Conservation (phyloP, 495 filamentous ascomycete species). For the Penicillium ochrochloron region DNA sequence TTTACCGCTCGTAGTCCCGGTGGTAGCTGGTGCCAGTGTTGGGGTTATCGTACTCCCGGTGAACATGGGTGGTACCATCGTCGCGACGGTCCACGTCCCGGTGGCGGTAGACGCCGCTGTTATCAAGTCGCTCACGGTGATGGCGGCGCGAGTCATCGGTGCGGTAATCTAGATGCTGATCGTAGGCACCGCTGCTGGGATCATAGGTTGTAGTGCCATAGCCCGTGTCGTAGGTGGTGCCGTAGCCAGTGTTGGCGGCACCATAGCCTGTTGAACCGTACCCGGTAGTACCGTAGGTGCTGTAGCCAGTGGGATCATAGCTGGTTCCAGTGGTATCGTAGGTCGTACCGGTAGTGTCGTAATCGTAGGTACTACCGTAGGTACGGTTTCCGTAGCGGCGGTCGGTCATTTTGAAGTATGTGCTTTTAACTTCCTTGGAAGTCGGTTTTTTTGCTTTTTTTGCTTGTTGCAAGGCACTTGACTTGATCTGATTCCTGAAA, state of each 20-base stretch:
- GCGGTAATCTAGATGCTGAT: slow-evolving; percentile 45
- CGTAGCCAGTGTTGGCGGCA: slow-evolving; percentile 41
- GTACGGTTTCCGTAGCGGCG: slow-evolving; percentile 21
- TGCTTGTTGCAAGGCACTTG: neutral
- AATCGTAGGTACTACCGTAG: slow-evolving; percentile 19
- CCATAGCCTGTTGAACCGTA: slow-evolving; percentile 41
- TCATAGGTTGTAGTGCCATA: slow-evolving; percentile 47
- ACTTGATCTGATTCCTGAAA: neutral
- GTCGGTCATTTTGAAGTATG: slow-evolving; percentile 31
- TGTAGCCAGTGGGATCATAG: slow-evolving; percentile 31
- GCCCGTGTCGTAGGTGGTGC: slow-evolving; percentile 42
- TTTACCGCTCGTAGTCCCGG: slow-evolving; percentile 37
- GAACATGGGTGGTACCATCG: slow-evolving; percentile 41
- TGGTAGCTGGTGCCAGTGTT: slow-evolving; percentile 45
- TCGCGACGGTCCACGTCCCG: slow-evolving; percentile 42
- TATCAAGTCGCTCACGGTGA: slow-evolving; percentile 43
- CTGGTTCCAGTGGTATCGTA: slow-evolving; percentile 30
- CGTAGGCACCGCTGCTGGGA: slow-evolving; percentile 43
- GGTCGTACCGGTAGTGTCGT: slow-evolving; percentile 22
- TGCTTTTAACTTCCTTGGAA: slow-evolving; percentile 9
- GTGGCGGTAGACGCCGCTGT: slow-evolving; percentile 37
- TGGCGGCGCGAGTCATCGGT: slow-evolving; percentile 37
- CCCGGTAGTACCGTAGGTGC: slow-evolving; percentile 18
- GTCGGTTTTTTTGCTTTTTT: neutral
- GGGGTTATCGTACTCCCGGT: slow-evolving; percentile 46